phyloP scores from a whole-genome alignment of 2,329 filamentous ascomycete genomes.

The Fusarium domesticum region DNA sequence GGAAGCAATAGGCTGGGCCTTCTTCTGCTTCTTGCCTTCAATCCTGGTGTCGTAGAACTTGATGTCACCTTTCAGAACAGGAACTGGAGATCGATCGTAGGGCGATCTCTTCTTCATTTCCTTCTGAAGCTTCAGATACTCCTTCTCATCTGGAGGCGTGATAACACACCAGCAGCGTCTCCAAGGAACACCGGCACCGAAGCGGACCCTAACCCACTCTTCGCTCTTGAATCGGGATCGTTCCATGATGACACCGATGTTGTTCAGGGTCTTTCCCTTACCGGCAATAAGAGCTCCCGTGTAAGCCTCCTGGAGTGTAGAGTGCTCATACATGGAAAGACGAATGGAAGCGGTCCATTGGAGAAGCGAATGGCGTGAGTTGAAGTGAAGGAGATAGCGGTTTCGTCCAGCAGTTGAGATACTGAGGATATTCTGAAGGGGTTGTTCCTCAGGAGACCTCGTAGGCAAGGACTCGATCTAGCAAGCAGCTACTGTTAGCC shows the following conservation, averaged over 20 bases:
- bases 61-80: slow-evolving; percentile 78
- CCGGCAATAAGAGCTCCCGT: slow-evolving; percentile 93
- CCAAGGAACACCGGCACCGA: slow-evolving; percentile 95
- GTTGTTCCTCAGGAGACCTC: slow-evolving; percentile 69
- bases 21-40: slow-evolving; percentile 82
- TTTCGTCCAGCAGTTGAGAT: slow-evolving; percentile 95
- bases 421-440: slow-evolving; percentile 90
- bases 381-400: slow-evolving; percentile 93
- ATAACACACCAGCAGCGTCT: slow-evolving; percentile 96
- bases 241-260: slow-evolving; percentile 86
- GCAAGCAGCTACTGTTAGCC: slow-evolving; percentile 16
- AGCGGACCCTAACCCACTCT: slow-evolving; percentile 92
- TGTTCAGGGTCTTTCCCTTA: slow-evolving; percentile 85
- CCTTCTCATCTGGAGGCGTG: slow-evolving; percentile 88
- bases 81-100: slow-evolving; percentile 69
- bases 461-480: slow-evolving; percentile 89
- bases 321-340: slow-evolving; percentile 90
- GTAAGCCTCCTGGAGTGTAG: slow-evolving; percentile 91
- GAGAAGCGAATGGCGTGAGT: slow-evolving; percentile 85
- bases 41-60: slow-evolving; percentile 86
- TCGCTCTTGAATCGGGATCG: slow-evolving; percentile 72
- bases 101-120: slow-evolving; percentile 75
- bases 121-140: slow-evolving; percentile 79
- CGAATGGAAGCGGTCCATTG: slow-evolving; percentile 97
- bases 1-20: slow-evolving; percentile 83